These are phyloP conservation scores for Verticillium dahliae DNA, from an alignment of 2,329 filamentous ascomycete species.

Conservation along the genomic window DNA sequence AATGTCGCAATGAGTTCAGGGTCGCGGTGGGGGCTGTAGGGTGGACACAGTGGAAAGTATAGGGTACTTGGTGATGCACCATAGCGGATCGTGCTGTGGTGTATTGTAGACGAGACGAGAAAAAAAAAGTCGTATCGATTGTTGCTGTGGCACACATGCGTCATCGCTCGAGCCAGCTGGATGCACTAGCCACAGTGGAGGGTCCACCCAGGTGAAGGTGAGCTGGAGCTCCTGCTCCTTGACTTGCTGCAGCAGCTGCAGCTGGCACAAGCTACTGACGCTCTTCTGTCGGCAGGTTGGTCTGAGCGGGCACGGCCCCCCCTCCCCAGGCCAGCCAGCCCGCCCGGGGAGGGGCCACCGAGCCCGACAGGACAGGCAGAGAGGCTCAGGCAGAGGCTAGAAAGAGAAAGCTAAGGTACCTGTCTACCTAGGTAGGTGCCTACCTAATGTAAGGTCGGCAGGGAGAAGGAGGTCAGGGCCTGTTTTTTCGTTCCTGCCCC, in stretches of 20 bases:
- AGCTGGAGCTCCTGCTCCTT: conserved; percentile 1
- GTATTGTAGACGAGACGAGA: neutral
- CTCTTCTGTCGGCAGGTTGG: neutral
- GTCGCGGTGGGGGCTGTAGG: conserved; percentile 1
- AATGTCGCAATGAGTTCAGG: conserved; percentile 5
- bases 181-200: conserved; percentile 12
- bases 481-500: neutral
- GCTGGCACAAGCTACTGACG: neutral
- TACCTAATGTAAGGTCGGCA: neutral
- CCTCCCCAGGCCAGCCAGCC: too few species aligned
- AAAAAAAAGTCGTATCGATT: conserved; percentile 3
- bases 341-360: neutral
- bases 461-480: neutral
- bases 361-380: neutral
- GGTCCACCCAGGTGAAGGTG: neutral
- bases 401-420: too few species aligned
- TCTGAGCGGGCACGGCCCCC: neutral
- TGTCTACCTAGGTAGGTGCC: neutral
- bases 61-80: neutral
- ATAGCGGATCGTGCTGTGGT: neutral
- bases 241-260: neutral
- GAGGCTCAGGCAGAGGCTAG: too few species aligned
- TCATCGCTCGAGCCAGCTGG: conserved; percentile 10
- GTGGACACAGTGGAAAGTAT: neutral
- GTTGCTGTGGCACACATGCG: conserved; percentile 13